Conservation (phyloP, 1,139 yeast genomes). For the Scheffersomyces titani region DNA sequence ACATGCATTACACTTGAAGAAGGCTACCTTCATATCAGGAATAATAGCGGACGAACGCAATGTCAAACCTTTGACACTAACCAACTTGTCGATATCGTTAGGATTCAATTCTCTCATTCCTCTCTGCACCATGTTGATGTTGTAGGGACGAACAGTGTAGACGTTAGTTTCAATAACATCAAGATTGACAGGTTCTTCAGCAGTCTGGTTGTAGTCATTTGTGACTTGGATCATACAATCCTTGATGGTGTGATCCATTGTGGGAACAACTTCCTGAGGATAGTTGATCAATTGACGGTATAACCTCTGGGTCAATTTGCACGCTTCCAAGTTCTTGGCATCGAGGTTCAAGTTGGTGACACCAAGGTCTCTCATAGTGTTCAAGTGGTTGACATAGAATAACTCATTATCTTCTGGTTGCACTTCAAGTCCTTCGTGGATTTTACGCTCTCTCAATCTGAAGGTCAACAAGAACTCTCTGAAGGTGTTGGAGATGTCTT, state of each 20-base stretch:
- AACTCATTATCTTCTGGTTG: constrained; percentile 69
- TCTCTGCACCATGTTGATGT: constrained; percentile 59
- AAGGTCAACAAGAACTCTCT: constrained; percentile 82
- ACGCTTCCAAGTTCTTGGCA: constrained; percentile 75
- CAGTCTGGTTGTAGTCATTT: constrained; percentile 51
- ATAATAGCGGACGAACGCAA: constrained; percentile 87
- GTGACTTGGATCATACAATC: constrained; percentile 85
- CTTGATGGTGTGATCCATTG: constrained; percentile 94
- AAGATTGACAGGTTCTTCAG: constrained; percentile 41
- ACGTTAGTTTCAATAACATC: constrained; percentile 78
- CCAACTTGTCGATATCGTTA: constrained; percentile 90
- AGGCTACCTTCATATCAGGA: constrained; percentile 98
- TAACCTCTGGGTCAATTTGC: constrained; percentile 72
- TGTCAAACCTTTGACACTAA: constrained; percentile 88
- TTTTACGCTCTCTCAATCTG: constrained; percentile 73
- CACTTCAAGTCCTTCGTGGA: constrained; percentile 49
- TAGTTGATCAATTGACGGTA: constrained; percentile 85
- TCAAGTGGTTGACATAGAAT: constrained; percentile 72
- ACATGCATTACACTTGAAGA: constrained; percentile 93
- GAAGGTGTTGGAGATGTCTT: constrained; percentile 78
- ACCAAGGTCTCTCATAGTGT: constrained; percentile 75
- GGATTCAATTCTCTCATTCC: constrained; percentile 98
- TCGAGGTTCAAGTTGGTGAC: constrained; percentile 83
- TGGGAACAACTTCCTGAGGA: constrained; percentile 96
- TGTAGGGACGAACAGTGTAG: constrained; percentile 87